phyloP scores from a whole-genome alignment of 768 basidiomycete species.

The Sporobolomyces roseus region DNA sequence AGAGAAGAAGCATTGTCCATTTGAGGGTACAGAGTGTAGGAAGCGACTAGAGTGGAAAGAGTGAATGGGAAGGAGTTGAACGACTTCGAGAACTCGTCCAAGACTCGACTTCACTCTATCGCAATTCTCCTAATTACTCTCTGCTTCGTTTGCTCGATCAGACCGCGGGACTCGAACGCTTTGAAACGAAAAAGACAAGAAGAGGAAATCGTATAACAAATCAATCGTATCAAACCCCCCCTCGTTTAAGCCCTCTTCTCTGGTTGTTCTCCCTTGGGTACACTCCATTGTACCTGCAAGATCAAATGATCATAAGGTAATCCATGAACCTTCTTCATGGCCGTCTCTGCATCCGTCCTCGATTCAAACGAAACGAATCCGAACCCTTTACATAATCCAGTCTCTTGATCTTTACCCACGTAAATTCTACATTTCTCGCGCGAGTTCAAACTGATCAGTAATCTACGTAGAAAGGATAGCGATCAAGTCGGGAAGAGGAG shows the following conservation, averaged over 20 bases:
- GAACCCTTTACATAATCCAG: conserved; percentile 90
- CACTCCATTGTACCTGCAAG: conserved; percentile 38
- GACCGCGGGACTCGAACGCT: too few species aligned
- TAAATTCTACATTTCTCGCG: conserved; percentile 70
- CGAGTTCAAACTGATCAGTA: background rate
- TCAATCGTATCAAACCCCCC: too few species aligned
- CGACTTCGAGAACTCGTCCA: too few species aligned
- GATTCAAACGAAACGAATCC: conserved; percentile 96
- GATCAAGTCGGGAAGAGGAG: background rate
- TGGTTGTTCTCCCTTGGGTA: conserved; percentile 24
- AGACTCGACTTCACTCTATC: too few species aligned
- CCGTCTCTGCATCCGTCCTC: conserved; percentile 69
- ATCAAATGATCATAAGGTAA: conserved; percentile 47
- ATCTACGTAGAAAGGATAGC: background rate
- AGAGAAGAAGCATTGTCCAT: conserved; percentile 5
- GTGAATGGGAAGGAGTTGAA: background rate
- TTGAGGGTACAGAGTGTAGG: background rate
- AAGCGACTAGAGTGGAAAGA: background rate
- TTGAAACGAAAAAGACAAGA: too few species aligned
- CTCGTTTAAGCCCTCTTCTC: conserved; percentile 4
- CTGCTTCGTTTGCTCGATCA: too few species aligned
- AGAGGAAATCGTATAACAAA: too few species aligned
- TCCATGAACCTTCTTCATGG: conserved; percentile 65
- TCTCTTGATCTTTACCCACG: conserved; percentile 90
- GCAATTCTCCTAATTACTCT: too few species aligned